phyloP scores from a whole-genome alignment of 2,329 filamentous ascomycete species.

The Paradendryphiella salina region DNA sequence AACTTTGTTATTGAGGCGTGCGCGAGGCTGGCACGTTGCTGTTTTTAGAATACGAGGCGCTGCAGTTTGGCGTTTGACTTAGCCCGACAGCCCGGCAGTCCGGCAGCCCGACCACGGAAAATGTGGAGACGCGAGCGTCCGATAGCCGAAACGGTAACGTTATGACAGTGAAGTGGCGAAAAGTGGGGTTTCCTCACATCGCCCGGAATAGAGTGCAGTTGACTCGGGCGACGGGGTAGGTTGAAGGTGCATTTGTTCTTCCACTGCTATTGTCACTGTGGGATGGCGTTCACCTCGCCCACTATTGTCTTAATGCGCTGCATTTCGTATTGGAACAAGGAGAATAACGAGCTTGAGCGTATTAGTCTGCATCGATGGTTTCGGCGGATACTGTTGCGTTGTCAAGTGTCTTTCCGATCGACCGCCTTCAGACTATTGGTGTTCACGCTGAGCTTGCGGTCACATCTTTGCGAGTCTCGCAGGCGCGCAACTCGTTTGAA shows the following conservation, averaged over 20 bases:
- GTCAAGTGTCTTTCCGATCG: neutral
- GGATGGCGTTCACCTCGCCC: conserved; percentile 1
- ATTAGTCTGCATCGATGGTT: neutral
- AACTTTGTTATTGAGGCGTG: neutral
- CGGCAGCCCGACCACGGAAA: neutral
- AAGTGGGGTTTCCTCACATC: neutral
- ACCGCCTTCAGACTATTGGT: neutral
- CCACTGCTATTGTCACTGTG: neutral
- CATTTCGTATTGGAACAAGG: neutral
- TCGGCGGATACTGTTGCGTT: neutral
- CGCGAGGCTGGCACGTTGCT: neutral
- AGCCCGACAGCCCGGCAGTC: neutral
- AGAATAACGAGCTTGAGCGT: neutral
- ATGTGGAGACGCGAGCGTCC: neutral
- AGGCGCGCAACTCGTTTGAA: neutral
- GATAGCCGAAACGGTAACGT: neutral
- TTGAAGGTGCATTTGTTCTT: neutral
- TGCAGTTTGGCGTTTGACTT: conserved; percentile 1
- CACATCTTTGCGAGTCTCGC: neutral
- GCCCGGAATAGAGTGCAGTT: neutral
- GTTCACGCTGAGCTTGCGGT: neutral
- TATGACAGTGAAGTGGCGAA: neutral
- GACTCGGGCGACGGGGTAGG: neutral
- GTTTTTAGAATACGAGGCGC: conserved; percentile 3
- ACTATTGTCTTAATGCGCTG: neutral